Evolutionary conservation across 345 rosid species (phyloP).

Genomic region (Punica granatum): DNA sequence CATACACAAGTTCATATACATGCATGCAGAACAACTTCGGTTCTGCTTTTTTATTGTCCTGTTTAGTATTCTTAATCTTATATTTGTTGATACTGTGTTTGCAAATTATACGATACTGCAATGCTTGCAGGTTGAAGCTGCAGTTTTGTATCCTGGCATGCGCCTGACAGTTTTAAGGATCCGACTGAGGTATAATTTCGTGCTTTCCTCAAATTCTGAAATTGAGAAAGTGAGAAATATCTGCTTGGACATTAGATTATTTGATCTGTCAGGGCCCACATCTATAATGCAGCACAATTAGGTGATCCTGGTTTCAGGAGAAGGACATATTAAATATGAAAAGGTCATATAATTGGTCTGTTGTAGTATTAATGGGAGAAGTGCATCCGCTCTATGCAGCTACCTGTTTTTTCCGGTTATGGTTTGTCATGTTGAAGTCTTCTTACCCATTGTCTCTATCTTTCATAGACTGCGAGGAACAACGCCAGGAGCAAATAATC

Average conservation of each 20-base stretch:
- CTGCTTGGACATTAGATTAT: not conserved
- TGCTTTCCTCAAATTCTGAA: not conserved
- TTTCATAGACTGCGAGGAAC: constrained; percentile 70
- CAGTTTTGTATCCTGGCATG: constrained; percentile 69
- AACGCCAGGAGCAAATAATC: constrained; percentile 66
- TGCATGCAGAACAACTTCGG: not conserved
- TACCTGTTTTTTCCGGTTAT: not conserved
- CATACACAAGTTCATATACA: not conserved
- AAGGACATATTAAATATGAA: not conserved
- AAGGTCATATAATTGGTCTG: not conserved
- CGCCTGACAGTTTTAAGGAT: constrained; percentile 77
- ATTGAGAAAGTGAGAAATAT: no score
- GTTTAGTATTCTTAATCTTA: not conserved
- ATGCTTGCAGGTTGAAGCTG: constrained; percentile 71
- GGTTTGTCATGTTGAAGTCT: not conserved
- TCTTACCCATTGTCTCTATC: not conserved
- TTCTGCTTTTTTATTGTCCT: not conserved
- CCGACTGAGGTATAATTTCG: constrained; percentile 58
- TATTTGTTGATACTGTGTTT: not conserved
- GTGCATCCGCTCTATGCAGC: not conserved
- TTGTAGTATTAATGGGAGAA: not conserved
- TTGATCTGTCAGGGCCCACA: not conserved
- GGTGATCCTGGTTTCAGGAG: not conserved
- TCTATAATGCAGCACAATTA: not conserved
- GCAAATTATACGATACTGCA: not conserved